phyloP scores from a whole-genome alignment of 768 basidiomycete species.

The Leccinum sublutescens region DNA sequence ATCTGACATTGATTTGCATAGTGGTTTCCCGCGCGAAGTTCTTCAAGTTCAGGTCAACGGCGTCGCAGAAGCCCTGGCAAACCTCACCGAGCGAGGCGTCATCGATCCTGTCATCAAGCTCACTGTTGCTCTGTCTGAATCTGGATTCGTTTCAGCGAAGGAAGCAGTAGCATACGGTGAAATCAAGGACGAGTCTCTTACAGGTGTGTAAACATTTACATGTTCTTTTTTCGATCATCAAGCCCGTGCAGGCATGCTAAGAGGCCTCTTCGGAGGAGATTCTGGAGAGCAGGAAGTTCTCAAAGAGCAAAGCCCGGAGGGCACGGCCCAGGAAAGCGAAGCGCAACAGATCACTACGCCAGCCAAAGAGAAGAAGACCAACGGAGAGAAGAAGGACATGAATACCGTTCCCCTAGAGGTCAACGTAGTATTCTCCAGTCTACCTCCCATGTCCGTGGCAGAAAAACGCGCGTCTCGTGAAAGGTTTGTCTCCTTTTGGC shows the following conservation, averaged over 20 bases:
- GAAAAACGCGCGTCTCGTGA: conserved; percentile 73
- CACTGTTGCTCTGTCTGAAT: conserved; percentile 78
- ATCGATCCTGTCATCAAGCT: conserved; percentile 85
- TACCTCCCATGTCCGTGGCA: conserved; percentile 72
- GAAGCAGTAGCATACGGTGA: conserved; percentile 81
- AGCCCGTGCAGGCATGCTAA: conserved; percentile 65
- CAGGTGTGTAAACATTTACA: conserved; percentile 45
- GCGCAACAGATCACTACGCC: conserved; percentile 28
- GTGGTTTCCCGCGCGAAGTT: conserved; percentile 72
- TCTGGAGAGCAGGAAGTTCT: conserved; percentile 34
- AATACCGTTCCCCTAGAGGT: conserved; percentile 70
- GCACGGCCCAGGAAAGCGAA: conserved; percentile 29
- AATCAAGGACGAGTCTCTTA: conserved; percentile 75
- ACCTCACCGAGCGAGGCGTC: conserved; percentile 80
- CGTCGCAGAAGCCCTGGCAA: conserved; percentile 72
- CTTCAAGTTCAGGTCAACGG: conserved; percentile 71
- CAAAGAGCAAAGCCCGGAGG: conserved; percentile 28
- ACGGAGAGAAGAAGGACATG: conserved; percentile 37
- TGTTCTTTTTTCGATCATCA: conserved; percentile 10
- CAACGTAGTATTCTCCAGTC: conserved; percentile 55
- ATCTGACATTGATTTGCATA: conserved; percentile 25
- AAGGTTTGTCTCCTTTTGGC: conserved; percentile 38
- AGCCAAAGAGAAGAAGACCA: conserved; percentile 37
- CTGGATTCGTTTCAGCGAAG: conserved; percentile 78
- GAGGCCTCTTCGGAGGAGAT: conserved; percentile 77